Evolutionary conservation across 495 filamentous ascomycete species (phyloP), one percentile per base, ranked within the genome.

Genomic region (Lophiostoma macrostomum): DNA sequence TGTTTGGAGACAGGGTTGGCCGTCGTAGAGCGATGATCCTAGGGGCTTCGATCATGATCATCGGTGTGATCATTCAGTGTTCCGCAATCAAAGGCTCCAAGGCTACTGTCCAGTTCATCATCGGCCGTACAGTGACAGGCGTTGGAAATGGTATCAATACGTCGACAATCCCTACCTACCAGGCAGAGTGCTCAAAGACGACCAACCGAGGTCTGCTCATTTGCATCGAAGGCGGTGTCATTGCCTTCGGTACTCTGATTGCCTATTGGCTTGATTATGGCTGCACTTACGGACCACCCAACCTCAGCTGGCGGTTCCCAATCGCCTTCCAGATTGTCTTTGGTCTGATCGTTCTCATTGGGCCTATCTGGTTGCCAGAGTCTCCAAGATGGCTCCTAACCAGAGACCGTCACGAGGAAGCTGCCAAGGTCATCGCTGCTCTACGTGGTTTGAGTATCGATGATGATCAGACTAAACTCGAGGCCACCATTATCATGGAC

Each of bases 201-300:
- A 81, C 77, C 60, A 91, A 91, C 67, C 80, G 88, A 59, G 88
- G 88, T 50, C 80, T 90, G 4, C 70, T 90, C 40, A 90, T 94
- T 64, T 91, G 87, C 71, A 89, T 91, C 47, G 86, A 91, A 63
- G 88, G 88, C 57, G 83, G 80, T 59, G 75, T 82, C 53, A 89
- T 91, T 54, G 87, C 87, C 34, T 87, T 91, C 46, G 88, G 88
- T 37, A 83, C 80, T 7, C 69, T 88, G 34, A 81, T 90, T 23
- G 85, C 86, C 22, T 91, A 91, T 72, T 91, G 87, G 87, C 75
- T 91, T 50, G 86, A 90, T 60, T 91, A 86, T 55, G 87, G 87
- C 36, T 76, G 83, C 25, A 81, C 79, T 7, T 91, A 85, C 61
- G 60, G 55, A 23, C 51, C 60, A 8, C 43, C 42, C 7, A 39